Base-by-base conservation (phyloP, 2,329 filamentous ascomycete genomes). In the Tolypocladium ophioglossoides region DNA sequence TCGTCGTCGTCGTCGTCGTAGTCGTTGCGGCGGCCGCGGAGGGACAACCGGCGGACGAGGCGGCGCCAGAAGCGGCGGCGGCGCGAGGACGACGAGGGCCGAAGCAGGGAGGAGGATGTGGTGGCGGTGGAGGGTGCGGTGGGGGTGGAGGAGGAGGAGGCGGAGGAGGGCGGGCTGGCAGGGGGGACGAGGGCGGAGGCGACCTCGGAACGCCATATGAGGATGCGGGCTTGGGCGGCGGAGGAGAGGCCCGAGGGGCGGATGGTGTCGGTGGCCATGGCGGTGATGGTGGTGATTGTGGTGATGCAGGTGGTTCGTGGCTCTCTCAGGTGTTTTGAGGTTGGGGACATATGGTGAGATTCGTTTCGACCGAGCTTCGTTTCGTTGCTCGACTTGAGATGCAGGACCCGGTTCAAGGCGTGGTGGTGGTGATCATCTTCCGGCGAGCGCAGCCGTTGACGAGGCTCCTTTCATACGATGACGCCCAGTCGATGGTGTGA, bases 171-270 rank as follows among this genome's bases (percentile, higher is more conserved):
- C 12, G 55, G 54, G 24, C 50, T 52, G 39, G 66, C 59, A 3
- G 62, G 59, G 10, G 55, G 50, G n/a, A 59, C 57, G 48, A 66
- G 64, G 50, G 69, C 66, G 24, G 66, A 63, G 38, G 68, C 68
- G 50, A 80, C 75, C 65, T 80, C 78, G 52, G 66, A 66, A 54
- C 74, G 73, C 78, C 78, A 81, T 56, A 75, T 69, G 55, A 74
- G 65, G 58, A 80, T 77, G 63, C 72, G 71, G 50, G 68, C 63
- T 50, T 71, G 66, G 54, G 70, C 70, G 52, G 68, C 61, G 35
- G 64, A 57, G 51, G 66, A 64, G 59, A 70, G 68, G 58, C 51
- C 49, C 20, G 50, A 38, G 62, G 61, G 54, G 54, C 58, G 51
- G 51, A 32, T 18, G 52, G 54, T 49, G 48, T 51, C 40, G 22